Conservation (phyloP, 257 asterid genomes). For the Paraleonurus japonicus region DNA sequence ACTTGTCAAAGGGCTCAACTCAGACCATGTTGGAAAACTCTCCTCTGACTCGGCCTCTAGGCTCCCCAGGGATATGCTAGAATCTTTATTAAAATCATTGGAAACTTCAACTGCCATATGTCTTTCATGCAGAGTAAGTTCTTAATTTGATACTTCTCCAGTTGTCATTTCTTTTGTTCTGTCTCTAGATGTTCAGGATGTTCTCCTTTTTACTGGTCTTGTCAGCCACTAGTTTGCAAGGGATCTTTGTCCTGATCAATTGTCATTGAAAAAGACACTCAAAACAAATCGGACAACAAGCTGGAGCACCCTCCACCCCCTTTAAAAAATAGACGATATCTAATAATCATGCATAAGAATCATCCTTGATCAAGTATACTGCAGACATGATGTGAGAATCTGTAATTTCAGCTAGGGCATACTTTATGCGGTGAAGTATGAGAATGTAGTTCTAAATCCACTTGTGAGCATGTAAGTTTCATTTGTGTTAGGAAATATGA, state of each 20-base stretch:
- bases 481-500: neutral
- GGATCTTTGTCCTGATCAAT: constrained; percentile 5
- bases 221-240: neutral
- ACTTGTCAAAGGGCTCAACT: constrained; percentile 77
- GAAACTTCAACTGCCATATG: constrained; percentile 78
- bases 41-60: constrained; percentile 65
- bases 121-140: constrained; percentile 68
- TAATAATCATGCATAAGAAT: neutral
- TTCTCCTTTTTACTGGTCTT: neutral
- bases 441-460: neutral
- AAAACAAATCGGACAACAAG: neutral
- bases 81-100: constrained; percentile 54
- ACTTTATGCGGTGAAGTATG: neutral
- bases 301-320: neutral
- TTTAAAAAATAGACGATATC: too few species aligned
- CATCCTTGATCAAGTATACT: neutral
- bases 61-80: constrained; percentile 60
- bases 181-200: constrained; percentile 10
- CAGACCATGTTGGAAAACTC: constrained; percentile 57
- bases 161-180: constrained; percentile 12
- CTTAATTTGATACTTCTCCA: constrained; percentile 13
- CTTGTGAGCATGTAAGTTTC: neutral
- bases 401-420: constrained; percentile 8
- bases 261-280: neutral
- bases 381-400: neutral